phyloP scores from a whole-genome alignment of 345 rosid species.

The Eutrema yunnanense region DNA sequence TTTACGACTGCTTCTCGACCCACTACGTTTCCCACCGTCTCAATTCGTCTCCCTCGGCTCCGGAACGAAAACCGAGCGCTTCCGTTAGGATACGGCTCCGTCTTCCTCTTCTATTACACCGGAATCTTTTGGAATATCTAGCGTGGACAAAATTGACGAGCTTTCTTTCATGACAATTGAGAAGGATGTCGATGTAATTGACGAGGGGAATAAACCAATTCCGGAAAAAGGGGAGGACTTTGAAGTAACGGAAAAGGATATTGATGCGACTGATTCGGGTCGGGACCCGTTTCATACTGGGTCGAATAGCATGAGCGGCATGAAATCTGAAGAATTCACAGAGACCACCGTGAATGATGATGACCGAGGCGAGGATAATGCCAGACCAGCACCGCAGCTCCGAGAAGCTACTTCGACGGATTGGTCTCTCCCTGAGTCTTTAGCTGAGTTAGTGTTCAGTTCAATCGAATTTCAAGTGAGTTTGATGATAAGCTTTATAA shows the following conservation, averaged over 20 bases:
- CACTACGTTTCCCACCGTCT: conserved; percentile 25
- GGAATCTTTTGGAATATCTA: not conserved
- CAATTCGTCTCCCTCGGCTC: conserved; percentile 30
- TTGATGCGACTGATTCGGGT: conserved; percentile 12
- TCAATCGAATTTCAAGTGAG: conserved; percentile 57
- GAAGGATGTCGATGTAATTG: not conserved
- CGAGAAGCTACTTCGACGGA: conserved; percentile 15
- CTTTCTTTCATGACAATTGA: conserved; percentile 8
- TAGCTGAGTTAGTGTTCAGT: conserved; percentile 47
- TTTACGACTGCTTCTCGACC: conserved; percentile 30
- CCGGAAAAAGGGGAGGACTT: not conserved
- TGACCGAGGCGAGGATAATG: not conserved
- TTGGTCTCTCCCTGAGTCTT: conserved; percentile 30
- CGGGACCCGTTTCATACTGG: conserved; percentile 12
- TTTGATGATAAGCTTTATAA: conserved; percentile 41
- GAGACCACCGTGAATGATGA: not conserved
- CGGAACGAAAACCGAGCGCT: no score
- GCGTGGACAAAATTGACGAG: conserved; percentile 19
- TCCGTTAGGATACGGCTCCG: not conserved
- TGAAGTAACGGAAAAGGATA: conserved; percentile 18
- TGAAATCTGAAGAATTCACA: not conserved
- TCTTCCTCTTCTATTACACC: not conserved
- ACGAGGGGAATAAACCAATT: not conserved
- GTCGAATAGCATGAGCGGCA: not conserved
- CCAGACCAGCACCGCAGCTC: not conserved